phyloP scores from a whole-genome alignment of 164 flowering plant species.

The Akebia trifoliata region DNA sequence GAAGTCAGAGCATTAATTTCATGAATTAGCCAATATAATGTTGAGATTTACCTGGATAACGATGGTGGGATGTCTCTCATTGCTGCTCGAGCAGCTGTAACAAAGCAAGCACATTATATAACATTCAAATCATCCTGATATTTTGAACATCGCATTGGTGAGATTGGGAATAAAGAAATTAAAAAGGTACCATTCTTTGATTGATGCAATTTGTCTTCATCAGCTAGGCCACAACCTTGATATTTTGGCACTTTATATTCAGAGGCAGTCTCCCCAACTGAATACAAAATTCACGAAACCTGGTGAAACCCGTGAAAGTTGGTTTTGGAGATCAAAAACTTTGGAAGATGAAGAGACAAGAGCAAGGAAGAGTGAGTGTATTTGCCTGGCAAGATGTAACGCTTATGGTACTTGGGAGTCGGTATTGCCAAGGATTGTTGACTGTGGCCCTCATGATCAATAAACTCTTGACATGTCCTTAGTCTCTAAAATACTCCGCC shows the following conservation, averaged over 20 bases:
- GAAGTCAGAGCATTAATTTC: background rate
- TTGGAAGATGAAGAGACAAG: background rate
- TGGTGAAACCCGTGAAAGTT: too few species aligned
- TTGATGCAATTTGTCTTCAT: slow-evolving; percentile 66
- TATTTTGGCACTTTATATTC: slow-evolving; percentile 31
- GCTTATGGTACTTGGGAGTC: slow-evolving; percentile 75
- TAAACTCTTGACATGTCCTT: slow-evolving; percentile 62
- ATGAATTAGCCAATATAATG: background rate
- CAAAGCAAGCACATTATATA: slow-evolving; percentile 1
- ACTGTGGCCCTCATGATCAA: slow-evolving; percentile 61
- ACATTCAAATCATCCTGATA: too few species aligned
- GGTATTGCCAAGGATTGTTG: slow-evolving; percentile 68
- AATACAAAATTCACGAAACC: background rate
- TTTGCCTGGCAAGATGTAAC: slow-evolving; percentile 79
- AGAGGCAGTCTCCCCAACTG: slow-evolving; percentile 65
- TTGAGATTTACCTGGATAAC: slow-evolving; percentile 13
- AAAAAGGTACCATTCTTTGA: slow-evolving; percentile 51
- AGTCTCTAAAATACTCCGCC: slow-evolving; percentile 48
- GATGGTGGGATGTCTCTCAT: slow-evolving; percentile 45
- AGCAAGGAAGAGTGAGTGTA: background rate
- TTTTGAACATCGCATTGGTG: too few species aligned
- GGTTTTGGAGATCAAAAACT: too few species aligned
- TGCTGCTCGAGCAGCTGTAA: slow-evolving; percentile 59
- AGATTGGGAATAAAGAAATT: background rate
- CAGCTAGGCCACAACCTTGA: slow-evolving; percentile 49